Base-by-base conservation (phyloP, 1,139 yeast genomes). In the Kazachstania sp. region DNA sequence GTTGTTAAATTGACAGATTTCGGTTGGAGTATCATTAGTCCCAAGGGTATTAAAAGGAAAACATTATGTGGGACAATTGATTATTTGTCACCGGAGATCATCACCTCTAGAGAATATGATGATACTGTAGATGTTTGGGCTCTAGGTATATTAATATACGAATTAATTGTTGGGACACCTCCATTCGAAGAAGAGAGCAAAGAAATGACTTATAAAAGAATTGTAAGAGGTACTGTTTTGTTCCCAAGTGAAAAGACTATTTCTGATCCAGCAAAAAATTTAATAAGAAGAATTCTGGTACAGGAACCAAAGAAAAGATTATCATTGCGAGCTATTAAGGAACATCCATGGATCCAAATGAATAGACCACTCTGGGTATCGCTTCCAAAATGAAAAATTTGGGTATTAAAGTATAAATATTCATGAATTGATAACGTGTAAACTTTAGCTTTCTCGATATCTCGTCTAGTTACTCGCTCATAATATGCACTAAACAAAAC, bases 1-100 rank as follows among this genome's bases (percentile, higher is more conserved):
- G 73, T 74, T 35, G 73, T 90, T 45, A 88, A 87, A 61, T 74
- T 92, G 40, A 84, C 96, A 39, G 98, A 92, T 66, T 92, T 92
- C 66, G 98, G 98, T 12, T 92, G 97, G 97, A 85, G 95, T 49
- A 95, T 90, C 0, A 83, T 73, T 53, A 76, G 78, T 2, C 79
- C 81, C 1, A 63, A 71, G 3, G 61, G 60, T 0, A 68, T 71
- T 0, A 69, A 81, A 53, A 70, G 97, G 56, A 74, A 80, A 18
- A 92, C 98, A 0, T 78, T 92, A 69, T 92, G 98, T 66, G 98
- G 98, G 0, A 92, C 98, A 0, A 71, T 92, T 37, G 98, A 92
- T 65, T 92, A 92, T 60, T 68, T 92, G 16, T 95, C 98, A 0
- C 98, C 98, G 3, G 98, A 92, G 68, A 84, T 92, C 86, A 86